Percentiles rank a stretch among this genome's conserved stretches.
Conservation (phyloP, 2,329 filamentous ascomycete species). For the Penicillium sp. region DNA sequence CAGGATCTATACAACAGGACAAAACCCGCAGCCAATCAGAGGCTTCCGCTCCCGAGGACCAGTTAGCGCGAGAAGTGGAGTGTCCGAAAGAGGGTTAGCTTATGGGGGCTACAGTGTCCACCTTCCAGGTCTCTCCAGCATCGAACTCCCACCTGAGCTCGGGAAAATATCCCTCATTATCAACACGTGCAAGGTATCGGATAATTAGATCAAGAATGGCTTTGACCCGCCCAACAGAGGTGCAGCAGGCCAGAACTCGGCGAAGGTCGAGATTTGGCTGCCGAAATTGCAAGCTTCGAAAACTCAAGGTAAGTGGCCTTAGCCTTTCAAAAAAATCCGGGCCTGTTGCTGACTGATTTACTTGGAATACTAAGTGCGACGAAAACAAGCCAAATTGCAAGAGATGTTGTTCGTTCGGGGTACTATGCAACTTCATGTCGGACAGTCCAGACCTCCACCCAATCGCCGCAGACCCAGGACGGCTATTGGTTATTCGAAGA, state of each 20-base stretch:
- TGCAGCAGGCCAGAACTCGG: conserved; percentile 1
- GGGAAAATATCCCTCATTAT: conserved; percentile 14
- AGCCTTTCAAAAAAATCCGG: neutral
- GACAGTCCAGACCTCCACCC: conserved; percentile 49
- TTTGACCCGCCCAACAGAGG: conserved; percentile 6
- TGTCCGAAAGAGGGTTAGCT: conserved; percentile 24
- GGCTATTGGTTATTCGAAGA: conserved; percentile 24
- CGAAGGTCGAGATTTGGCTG: conserved; percentile 56
- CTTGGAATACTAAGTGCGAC: conserved; percentile 50
- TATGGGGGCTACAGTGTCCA: neutral
- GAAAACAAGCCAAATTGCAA: conserved; percentile 54
- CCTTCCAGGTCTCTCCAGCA: neutral
- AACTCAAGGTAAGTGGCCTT: conserved; percentile 52
- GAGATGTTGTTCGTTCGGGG: conserved; percentile 52
- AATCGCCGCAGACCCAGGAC: conserved; percentile 30
- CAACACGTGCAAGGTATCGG: neutral
- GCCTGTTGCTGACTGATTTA: conserved; percentile 17
- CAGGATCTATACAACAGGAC: neutral
- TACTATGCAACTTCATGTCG: conserved; percentile 53
- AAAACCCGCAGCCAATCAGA: conserved; percentile 33
- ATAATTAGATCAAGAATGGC: conserved; percentile 6
- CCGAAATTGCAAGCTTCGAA: conserved; percentile 59
- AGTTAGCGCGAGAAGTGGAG: conserved; percentile 26
- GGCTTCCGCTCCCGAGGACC: conserved; percentile 24
- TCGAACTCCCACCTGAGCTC: neutral